phyloP scores from a whole-genome alignment of 441 rosid species.

The Eruca vesicaria region DNA sequence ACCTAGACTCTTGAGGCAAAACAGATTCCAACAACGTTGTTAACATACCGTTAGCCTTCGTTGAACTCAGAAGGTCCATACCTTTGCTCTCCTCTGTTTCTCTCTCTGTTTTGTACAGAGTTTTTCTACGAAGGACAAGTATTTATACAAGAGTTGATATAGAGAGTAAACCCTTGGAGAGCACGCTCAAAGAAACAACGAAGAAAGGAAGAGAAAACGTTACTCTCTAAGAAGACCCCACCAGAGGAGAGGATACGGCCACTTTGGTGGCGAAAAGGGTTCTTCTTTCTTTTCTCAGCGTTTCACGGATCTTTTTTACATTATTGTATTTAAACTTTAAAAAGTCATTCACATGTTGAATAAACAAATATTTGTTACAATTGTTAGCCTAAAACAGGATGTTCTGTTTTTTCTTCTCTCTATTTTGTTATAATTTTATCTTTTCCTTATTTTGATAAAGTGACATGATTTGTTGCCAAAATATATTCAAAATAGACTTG shows the following conservation, averaged over 20 bases:
- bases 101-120: not conserved
- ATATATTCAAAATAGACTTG: not conserved
- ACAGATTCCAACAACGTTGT: conserved; percentile 23
- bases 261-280: conserved; percentile 8
- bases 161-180: conserved; percentile 24
- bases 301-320: not conserved
- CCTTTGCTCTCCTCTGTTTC: not conserved
- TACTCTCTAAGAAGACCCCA: conserved; percentile 24
- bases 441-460: not conserved
- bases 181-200: conserved; percentile 16
- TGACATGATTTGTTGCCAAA: not conserved
- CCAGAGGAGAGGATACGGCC: conserved; percentile 2
- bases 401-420: not conserved
- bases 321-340: not conserved
- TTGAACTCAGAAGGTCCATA: conserved; percentile 34
- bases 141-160: conserved; percentile 10
- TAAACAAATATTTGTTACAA: not conserved
- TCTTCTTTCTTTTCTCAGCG: not conserved
- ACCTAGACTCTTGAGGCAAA: conserved; percentile 30
- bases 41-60: conserved; percentile 13
- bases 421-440: not conserved
- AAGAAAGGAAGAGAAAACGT: conserved; percentile 5
- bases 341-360: not conserved
- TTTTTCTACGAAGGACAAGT: not conserved
- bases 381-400: not conserved